phyloP scores from a whole-genome alignment of 2,329 filamentous ascomycete species.

The Cladosporium sp. region DNA sequence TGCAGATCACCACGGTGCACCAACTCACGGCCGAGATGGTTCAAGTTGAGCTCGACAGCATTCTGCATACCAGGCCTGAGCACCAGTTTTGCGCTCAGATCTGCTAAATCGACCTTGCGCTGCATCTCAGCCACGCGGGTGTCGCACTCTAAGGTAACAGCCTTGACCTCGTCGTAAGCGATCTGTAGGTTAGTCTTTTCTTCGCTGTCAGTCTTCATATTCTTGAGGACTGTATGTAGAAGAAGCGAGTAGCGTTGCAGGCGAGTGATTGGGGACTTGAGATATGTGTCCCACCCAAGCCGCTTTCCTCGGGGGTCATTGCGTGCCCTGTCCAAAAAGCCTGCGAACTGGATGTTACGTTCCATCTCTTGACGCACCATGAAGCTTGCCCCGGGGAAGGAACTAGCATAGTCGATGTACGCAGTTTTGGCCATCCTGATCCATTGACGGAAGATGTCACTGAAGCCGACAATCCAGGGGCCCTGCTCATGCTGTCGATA shows the following conservation, averaged over 20 bases:
- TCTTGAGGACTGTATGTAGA: conserved; percentile 78
- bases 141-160: conserved; percentile 87
- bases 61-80: conserved; percentile 84
- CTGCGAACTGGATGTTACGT: conserved; percentile 79
- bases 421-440: conserved; percentile 86
- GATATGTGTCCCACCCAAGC: conserved; percentile 89
- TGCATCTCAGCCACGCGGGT: conserved; percentile 87
- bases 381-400: conserved; percentile 81
- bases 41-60: conserved; percentile 78
- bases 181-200: conserved; percentile 82
- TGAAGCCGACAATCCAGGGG: conserved; percentile 90
- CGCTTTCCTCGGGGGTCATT: conserved; percentile 77
- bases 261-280: conserved; percentile 90
- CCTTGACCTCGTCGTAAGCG: conserved; percentile 88
- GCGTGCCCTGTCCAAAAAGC: conserved; percentile 79
- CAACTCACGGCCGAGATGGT: conserved; percentile 89
- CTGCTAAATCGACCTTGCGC: conserved; percentile 84
- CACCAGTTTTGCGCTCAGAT: conserved; percentile 79
- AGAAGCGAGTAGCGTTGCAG: conserved; percentile 88
- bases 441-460: conserved; percentile 97
- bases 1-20: conserved; percentile 88
- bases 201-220: conserved; percentile 79
- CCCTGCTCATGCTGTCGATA: conserved; percentile 97
- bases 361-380: conserved; percentile 81
- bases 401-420: conserved; percentile 89